phyloP scores from a whole-genome alignment of 1,139 yeast genomes.

The Saccharomycopsis hybrid region DNA sequence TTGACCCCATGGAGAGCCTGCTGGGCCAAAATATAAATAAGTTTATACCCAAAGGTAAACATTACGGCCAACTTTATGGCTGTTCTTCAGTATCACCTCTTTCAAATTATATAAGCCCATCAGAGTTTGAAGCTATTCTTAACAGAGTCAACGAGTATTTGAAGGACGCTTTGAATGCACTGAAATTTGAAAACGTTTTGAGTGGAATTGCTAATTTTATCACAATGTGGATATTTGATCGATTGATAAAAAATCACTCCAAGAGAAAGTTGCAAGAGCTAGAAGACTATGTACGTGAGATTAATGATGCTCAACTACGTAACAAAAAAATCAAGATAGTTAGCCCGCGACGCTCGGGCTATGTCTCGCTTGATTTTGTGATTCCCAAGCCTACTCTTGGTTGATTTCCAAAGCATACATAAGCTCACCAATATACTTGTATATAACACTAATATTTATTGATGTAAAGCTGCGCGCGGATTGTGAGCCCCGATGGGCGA shows the following conservation, averaged over 20 bases:
- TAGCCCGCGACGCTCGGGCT: slow-evolving; percentile 52
- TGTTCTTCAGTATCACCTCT: slow-evolving; percentile 50
- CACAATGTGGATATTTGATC: slow-evolving; percentile 35
- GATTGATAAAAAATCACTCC: slow-evolving; percentile 27
- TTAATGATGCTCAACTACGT: slow-evolving; percentile 34
- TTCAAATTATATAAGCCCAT: slow-evolving; percentile 33
- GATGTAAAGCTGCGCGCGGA: too few species aligned
- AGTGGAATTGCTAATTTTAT: slow-evolving; percentile 43
- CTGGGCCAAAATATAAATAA: slow-evolving; percentile 12
- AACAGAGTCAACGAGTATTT: slow-evolving; percentile 40
- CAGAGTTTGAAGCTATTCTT: slow-evolving; percentile 39
- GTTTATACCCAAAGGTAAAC: slow-evolving; percentile 36
- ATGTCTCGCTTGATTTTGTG: slow-evolving; percentile 33
- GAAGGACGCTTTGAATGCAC: slow-evolving; percentile 37
- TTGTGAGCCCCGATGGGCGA: too few species aligned
- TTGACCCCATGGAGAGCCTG: slow-evolving; percentile 24
- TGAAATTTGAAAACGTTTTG: slow-evolving; percentile 31
- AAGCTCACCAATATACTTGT: too few species aligned
- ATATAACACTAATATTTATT: too few species aligned
- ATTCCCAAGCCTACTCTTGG: neutral
- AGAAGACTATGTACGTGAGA: slow-evolving; percentile 39
- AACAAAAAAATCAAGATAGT: slow-evolving; percentile 37
- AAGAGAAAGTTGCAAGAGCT: slow-evolving; percentile 33
- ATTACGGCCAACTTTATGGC: slow-evolving; percentile 43
- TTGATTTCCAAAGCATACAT: too few species aligned